A percentile compares a stretch with the other conserved stretches of the same genome.
Evolutionary conservation across 2,329 filamentous ascomycete species (phyloP).

Genomic region (Ceratocystis huliohia): DNA sequence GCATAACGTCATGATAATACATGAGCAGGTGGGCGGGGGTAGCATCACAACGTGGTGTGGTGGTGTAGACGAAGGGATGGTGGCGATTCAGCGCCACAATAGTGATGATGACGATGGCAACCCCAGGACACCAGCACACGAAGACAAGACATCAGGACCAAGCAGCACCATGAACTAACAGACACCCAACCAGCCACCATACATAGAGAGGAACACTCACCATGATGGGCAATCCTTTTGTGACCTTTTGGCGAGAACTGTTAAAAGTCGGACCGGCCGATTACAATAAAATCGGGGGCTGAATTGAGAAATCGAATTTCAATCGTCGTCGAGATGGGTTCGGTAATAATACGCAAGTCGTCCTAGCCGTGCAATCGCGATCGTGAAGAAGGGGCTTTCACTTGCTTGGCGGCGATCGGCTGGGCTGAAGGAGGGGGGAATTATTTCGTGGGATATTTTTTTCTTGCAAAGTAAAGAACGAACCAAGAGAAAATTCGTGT

Average conservation of each 20-base stretch:
- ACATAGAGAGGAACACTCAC: conserved; percentile 22
- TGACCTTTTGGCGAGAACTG: conserved; percentile 11
- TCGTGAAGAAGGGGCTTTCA: conserved; percentile 17
- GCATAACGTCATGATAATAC: too few species aligned
- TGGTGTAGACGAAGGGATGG: neutral
- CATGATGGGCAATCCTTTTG: conserved; percentile 26
- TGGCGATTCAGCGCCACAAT: neutral
- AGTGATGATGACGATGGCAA: neutral
- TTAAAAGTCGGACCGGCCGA: conserved; percentile 17
- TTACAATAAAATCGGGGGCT: neutral
- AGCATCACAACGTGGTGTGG: neutral
- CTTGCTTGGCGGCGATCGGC: conserved; percentile 14
- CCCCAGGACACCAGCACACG: neutral
- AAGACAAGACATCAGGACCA: neutral
- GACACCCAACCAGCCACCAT: neutral
- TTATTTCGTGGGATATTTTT: conserved; percentile 19
- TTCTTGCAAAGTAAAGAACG: conserved; percentile 7
- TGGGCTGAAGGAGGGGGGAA: conserved; percentile 13
- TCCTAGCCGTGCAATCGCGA: conserved; percentile 15
- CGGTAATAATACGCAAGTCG: conserved; percentile 1
- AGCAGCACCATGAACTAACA: neutral
- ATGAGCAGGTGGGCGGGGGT: neutral
- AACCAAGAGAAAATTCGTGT: conserved; percentile 18
- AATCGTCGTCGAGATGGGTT: conserved; percentile 5
- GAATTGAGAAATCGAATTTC: conserved; percentile 9